A percentile compares a stretch with the other conserved stretches of the same genome.
phyloP scores from a whole-genome alignment of 148 eudicot genomes.

The Arbutus unedo region DNA sequence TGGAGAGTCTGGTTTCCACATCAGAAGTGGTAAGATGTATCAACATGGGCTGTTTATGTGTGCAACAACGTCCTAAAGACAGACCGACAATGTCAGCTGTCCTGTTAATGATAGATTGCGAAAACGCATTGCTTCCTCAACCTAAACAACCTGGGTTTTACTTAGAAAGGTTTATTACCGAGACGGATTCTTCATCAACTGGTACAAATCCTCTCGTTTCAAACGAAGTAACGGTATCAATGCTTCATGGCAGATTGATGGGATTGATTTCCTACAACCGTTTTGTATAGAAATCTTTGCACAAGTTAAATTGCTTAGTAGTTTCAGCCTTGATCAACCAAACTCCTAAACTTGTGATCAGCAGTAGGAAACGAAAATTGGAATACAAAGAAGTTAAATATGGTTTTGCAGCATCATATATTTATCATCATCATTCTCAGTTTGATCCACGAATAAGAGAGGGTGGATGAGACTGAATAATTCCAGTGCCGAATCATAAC shows the following conservation, averaged over 20 bases:
- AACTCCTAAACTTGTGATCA: neutral
- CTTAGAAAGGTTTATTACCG: neutral
- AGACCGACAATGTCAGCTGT: constrained; percentile 5
- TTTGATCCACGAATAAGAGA: too few relatives aligned
- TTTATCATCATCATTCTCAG: too few relatives aligned
- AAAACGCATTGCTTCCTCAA: neutral
- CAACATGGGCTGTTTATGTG: constrained; percentile 9
- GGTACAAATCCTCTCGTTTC: neutral
- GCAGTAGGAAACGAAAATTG: neutral
- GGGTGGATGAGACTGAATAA: too few relatives aligned
- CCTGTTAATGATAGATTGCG: constrained; percentile 3
- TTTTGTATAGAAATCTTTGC: neutral
- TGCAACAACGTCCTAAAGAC: constrained; percentile 10
- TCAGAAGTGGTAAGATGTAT: constrained; percentile 10
- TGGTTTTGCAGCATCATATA: too few relatives aligned
- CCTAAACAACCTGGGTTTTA: constrained; percentile 18
- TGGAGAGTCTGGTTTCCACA: neutral
- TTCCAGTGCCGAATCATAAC: too few relatives aligned
- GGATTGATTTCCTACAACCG: neutral
- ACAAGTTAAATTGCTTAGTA: neutral
- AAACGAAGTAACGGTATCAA: neutral
- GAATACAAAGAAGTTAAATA: too few relatives aligned
- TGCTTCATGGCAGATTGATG: constrained; percentile 4
- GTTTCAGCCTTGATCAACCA: neutral
- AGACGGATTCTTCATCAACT: neutral